Percentiles rank a stretch among this genome's conserved stretches.
Evolutionary conservation across 2,329 filamentous ascomycete species (phyloP).

Genomic region (Polychaeton citri): DNA sequence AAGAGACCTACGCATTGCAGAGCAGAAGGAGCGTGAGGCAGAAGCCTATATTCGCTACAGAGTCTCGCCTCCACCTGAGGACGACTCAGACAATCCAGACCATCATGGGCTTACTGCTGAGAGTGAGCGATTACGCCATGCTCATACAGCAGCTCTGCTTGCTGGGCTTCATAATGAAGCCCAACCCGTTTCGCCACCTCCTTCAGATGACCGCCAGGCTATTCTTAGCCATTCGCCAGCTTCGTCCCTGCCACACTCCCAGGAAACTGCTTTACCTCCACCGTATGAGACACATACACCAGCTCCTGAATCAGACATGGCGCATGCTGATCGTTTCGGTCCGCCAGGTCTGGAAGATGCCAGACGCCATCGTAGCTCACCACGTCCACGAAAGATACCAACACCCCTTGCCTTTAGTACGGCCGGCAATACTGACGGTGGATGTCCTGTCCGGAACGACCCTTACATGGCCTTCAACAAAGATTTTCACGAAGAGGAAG

Average conservation of each 20-base stretch:
- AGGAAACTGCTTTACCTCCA: not conserved
- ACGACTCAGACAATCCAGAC: not conserved
- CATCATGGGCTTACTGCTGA: not conserved
- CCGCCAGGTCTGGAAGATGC: not conserved
- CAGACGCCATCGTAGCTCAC: not conserved
- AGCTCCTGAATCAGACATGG: not conserved
- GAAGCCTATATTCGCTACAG: conserved; percentile 8
- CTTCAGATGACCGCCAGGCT: conserved; percentile 9
- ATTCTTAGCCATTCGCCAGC: not conserved
- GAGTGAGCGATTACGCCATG: conserved; percentile 19
- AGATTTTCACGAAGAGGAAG: not conserved
- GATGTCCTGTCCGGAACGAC: not conserved
- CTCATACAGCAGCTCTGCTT: conserved; percentile 24
- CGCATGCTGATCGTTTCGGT: not conserved
- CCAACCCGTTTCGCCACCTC: conserved; percentile 21
- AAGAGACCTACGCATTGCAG: conserved; percentile 52
- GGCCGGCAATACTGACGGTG: not conserved
- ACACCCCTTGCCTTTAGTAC: not conserved
- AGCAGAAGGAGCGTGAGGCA: conserved; percentile 30
- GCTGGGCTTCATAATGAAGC: conserved; percentile 20
- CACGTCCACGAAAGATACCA: not conserved
- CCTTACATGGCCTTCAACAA: not conserved
- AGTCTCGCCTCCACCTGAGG: conserved; percentile 2
- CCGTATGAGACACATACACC: not conserved
- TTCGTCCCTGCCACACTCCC: not conserved